Conservation (phyloP, 2,329 filamentous ascomycete species). For the Verticillium longisporum region DNA sequence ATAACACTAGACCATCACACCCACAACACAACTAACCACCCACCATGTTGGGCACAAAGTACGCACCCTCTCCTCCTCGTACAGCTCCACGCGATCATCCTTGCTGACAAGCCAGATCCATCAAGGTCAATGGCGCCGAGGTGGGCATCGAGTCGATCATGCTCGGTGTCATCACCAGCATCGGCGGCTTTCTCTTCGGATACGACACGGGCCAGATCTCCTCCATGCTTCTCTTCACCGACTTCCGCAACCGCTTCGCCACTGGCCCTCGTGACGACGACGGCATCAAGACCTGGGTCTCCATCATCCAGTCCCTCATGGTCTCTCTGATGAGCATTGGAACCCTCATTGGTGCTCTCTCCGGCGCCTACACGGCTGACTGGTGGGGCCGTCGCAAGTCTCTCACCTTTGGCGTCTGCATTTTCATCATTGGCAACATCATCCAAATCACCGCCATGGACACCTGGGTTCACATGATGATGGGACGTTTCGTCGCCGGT, state of each 20-base stretch:
- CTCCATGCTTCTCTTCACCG: conserved; percentile 38
- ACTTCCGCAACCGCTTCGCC: conserved; percentile 52
- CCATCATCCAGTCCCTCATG: conserved; percentile 41
- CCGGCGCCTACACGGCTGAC: conserved; percentile 48
- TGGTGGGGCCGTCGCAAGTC: conserved; percentile 50
- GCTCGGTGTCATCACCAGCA: conserved; percentile 44
- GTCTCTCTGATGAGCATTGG: conserved; percentile 52
- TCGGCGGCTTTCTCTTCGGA: conserved; percentile 57
- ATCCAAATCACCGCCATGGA: conserved; percentile 55
- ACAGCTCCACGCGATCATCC: not conserved
- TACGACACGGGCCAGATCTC: conserved; percentile 58
- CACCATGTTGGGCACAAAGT: not conserved
- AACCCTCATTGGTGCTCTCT: conserved; percentile 46
- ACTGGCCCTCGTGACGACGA: conserved; percentile 25
- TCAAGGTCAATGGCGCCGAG: conserved; percentile 34
- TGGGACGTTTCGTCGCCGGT: conserved; percentile 60
- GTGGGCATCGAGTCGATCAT: conserved; percentile 32
- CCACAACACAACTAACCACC: not conserved
- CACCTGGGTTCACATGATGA: conserved; percentile 59
- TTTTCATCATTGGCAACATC: conserved; percentile 59
- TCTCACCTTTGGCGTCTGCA: conserved; percentile 42
- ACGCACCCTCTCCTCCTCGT: not conserved
- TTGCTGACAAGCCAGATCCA: conserved; percentile 20
- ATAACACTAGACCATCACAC: not conserved
- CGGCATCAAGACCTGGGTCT: conserved; percentile 29